Evolutionary conservation across 192 early-diverging fungal species (phyloP).

Genomic region (Umbelopsis sp.): DNA sequence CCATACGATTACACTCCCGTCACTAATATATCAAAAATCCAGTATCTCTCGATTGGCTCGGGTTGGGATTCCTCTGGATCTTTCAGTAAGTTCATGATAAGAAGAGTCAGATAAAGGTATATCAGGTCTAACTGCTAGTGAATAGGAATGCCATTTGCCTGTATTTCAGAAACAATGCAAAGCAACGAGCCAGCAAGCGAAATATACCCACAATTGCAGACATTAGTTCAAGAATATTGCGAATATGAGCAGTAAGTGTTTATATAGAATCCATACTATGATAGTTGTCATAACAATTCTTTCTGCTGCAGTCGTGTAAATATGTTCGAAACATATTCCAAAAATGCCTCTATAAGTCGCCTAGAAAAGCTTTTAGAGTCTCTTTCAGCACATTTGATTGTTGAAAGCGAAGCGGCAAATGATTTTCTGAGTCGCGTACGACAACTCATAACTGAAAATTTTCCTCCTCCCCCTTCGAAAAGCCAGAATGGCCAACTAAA

Average conservation of each 20-base stretch:
- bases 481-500: neutral
- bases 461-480: neutral
- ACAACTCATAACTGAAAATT: neutral
- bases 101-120: constrained; percentile 28
- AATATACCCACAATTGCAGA: constrained; percentile 55
- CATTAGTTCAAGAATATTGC: constrained; percentile 64
- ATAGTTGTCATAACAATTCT: constrained; percentile 18
- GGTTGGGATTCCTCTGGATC: constrained; percentile 49
- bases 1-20: constrained; percentile 69
- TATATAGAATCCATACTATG: neutral
- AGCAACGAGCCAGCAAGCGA: constrained; percentile 49
- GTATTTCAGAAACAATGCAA: constrained; percentile 48
- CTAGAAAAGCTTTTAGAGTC: constrained; percentile 25
- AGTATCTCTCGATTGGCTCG: constrained; percentile 62
- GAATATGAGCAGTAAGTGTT: constrained; percentile 57
- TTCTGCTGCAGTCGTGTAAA: constrained; percentile 20
- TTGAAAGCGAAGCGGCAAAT: neutral
- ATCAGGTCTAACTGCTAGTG: constrained; percentile 14
- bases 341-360: constrained; percentile 25
- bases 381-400: neutral
- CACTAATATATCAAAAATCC: constrained; percentile 58
- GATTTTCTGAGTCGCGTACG: neutral
- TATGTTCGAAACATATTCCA: constrained; percentile 7
- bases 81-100: constrained; percentile 57
- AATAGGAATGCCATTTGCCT: constrained; percentile 58